Evolutionary conservation across 31 red algal species (phyloP).

Genomic region (Bonnemaisonia californica): DNA sequence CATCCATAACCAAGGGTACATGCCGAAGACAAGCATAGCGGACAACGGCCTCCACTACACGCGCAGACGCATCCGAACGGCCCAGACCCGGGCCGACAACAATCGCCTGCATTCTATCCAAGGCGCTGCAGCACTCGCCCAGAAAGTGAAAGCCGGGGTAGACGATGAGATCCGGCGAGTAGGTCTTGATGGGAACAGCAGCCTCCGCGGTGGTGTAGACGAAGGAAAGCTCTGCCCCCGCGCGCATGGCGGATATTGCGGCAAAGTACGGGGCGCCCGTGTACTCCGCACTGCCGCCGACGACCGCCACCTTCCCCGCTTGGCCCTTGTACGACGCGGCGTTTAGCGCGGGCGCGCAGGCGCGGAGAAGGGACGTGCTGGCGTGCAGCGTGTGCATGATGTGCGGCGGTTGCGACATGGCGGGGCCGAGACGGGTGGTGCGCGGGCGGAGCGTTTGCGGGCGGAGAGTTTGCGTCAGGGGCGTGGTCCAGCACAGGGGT

Average conservation of each 20-base stretch:
- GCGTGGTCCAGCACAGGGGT: no score
- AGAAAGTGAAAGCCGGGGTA: constrained; percentile 30
- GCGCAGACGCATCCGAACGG: constrained; percentile 27
- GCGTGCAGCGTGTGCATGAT: no score
- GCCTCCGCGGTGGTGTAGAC: constrained; percentile 58
- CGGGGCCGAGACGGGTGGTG: no score
- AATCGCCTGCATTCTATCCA: constrained; percentile 66
- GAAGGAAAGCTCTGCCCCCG: constrained; percentile 81
- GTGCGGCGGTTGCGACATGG: no score
- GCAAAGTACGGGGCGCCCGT: constrained; percentile 91
- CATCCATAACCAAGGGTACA: constrained; percentile 74
- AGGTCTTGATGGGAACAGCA: constrained; percentile 72
- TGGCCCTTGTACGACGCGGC: constrained; percentile 69
- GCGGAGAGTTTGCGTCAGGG: no score
- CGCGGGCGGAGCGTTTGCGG: no score
- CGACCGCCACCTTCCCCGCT: constrained; percentile 69
- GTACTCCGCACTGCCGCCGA: constrained; percentile 88
- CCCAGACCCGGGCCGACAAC: constrained; percentile 89
- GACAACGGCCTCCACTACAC: constrained; percentile 38
- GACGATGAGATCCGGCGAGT: constrained; percentile 91
- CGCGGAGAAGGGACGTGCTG: no score
- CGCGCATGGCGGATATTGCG: constrained; percentile 72
- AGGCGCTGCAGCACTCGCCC: background rate
- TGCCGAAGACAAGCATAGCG: background rate
- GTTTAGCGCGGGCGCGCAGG: constrained; percentile 19